Base-by-base conservation (phyloP, 805 yeast genomes). In the Myxozyma geophila region DNA sequence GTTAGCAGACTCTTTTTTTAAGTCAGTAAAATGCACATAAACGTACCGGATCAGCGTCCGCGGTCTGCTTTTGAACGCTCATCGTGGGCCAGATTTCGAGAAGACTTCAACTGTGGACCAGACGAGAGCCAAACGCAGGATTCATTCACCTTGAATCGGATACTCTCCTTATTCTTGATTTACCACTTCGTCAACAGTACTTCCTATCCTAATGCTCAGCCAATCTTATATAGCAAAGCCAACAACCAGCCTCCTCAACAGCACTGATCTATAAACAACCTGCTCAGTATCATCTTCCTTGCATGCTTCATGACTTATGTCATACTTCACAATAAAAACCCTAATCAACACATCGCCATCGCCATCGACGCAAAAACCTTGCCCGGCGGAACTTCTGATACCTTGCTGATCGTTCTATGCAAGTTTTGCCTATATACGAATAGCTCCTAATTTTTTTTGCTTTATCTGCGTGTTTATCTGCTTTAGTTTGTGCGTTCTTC, bases 31-130 rank as follows among this genome's bases (percentile, higher is more conserved):
- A n/a, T 43, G 17, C 15, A 53, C 13, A 41, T 15, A 17, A 19
- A 54, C 54, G 10, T n/a, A 59, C 63, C 50, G 63, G 51, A 21
- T 59, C 62, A 36, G 44, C 33, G 40, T 59, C 62, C 58, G 46
- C 17, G 3, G n/a, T 33, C 35, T 13, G 21, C 15, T 33, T 53
- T 53, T 53, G 28, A 33, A 53, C 13, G 19, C 46, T 52, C 36
- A 23, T 52, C 28, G 41, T 39, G 46, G 19, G 47, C 17, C 47
- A n/a, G 47, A 43, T 43, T 17, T 6, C 15, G 47, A 2, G 21
- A 43, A 19, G 15, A 43, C 41, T 15, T 39, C 41, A 39, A 39
- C 7, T 39, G n/a, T 39, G 28, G 2, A 28, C 28, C 28, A 28
- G 28, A 28, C 2, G 5, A 28, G 5, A 28, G 2, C 28, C 28